A percentile compares a stretch with the other conserved stretches of the same genome.
Evolutionary conservation across 371 early-diverging fungal genomes (phyloP).

Genomic region (Mucor plumbeus): DNA sequence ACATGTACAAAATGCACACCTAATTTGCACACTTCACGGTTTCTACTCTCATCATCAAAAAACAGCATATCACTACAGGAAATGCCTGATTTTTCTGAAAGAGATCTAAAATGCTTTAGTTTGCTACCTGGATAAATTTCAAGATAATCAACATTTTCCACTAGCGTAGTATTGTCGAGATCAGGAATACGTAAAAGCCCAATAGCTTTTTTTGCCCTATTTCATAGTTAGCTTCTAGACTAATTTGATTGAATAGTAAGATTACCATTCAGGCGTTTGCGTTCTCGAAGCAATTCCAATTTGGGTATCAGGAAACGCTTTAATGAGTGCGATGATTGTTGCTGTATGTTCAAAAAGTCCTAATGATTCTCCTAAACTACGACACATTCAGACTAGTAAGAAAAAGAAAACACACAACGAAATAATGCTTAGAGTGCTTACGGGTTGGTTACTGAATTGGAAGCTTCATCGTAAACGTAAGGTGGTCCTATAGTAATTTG

Average conservation of each 20-base stretch:
- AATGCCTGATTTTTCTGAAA: conserved; percentile 46
- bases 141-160: conserved; percentile 37
- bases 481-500: conserved; percentile 28
- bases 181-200: conserved; percentile 34
- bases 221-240: background rate
- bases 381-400: too few relatives aligned
- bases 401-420: too few relatives aligned
- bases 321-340: conserved; percentile 41
- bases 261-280: conserved; percentile 55
- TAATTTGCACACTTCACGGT: conserved; percentile 42
- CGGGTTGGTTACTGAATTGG: conserved; percentile 21
- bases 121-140: conserved; percentile 57
- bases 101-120: conserved; percentile 43
- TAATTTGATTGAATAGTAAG: background rate
- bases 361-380: conserved; percentile 35
- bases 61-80: conserved; percentile 58
- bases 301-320: conserved; percentile 40
- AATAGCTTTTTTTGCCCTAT: conserved; percentile 38
- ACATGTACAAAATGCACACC: conserved; percentile 46
- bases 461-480: conserved; percentile 24
- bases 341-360: conserved; percentile 43
- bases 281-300: conserved; percentile 60
- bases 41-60: conserved; percentile 63
- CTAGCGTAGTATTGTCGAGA: conserved; percentile 28
- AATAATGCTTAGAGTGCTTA: conserved; percentile 1